These are phyloP conservation scores for Botryobasidium botryosum DNA, from an alignment of 768 basidiomycete genomes.

Conservation along the genomic window DNA sequence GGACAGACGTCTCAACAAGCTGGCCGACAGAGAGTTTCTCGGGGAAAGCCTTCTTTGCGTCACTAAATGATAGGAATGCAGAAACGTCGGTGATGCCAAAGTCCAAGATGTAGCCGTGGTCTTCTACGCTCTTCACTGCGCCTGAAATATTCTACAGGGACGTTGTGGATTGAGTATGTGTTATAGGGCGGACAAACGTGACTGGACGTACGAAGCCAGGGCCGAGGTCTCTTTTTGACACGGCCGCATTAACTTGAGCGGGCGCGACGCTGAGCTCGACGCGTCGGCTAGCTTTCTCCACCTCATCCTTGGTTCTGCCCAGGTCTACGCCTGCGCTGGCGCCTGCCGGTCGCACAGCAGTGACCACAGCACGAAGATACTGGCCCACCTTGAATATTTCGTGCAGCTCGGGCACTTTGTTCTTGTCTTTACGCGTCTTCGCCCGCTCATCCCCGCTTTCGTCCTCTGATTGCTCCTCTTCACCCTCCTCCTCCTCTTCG, in stretches of 20 bases:
- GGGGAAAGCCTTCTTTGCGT: slow-evolving; percentile 28
- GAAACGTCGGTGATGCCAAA: slow-evolving; percentile 62
- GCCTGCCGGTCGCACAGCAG: slow-evolving; percentile 49
- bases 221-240: slow-evolving; percentile 61
- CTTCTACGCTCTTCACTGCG: slow-evolving; percentile 71
- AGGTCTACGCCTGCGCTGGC: slow-evolving; percentile 37
- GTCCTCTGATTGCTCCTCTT: slow-evolving; percentile 27
- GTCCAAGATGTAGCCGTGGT: slow-evolving; percentile 86
- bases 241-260: slow-evolving; percentile 64
- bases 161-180: not conserved
- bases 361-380: slow-evolving; percentile 66
- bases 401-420: slow-evolving; percentile 42
- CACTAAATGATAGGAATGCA: slow-evolving; percentile 73
- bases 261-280: slow-evolving; percentile 78
- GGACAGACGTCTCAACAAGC: slow-evolving; percentile 48
- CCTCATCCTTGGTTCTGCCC: slow-evolving; percentile 38
- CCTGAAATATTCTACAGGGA: slow-evolving; percentile 50
- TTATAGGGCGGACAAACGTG: not conserved
- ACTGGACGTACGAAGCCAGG: slow-evolving; percentile 47
- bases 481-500: slow-evolving; percentile 16
- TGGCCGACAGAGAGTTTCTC: slow-evolving; percentile 41
- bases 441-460: slow-evolving; percentile 31
- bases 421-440: slow-evolving; percentile 21
- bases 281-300: slow-evolving; percentile 41
- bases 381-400: slow-evolving; percentile 73